Evolutionary conservation across 495 filamentous ascomycete species (phyloP).

Genomic region (Gamarada debralockiae): DNA sequence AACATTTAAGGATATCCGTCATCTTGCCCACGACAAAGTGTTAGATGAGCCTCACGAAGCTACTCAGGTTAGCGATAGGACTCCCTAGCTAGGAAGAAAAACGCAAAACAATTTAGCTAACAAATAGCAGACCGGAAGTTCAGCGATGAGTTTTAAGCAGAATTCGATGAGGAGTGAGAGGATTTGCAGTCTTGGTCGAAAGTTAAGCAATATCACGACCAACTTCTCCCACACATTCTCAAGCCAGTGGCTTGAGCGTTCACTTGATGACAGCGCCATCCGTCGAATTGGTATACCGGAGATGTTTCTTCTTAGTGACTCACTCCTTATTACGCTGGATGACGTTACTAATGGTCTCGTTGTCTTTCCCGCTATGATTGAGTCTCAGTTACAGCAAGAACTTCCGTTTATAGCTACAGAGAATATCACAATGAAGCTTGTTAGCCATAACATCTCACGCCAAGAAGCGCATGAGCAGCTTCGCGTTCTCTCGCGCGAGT

Average conservation of each 20-base stretch:
- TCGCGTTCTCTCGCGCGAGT: constrained; percentile 81
- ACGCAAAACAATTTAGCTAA: constrained; percentile 38
- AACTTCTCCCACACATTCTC: constrained; percentile 59
- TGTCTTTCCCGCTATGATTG: constrained; percentile 79
- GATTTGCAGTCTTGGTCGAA: constrained; percentile 70
- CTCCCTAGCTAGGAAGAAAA: neutral
- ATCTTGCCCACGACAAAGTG: too few relatives aligned
- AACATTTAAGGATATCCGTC: too few relatives aligned
- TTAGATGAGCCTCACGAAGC: too few relatives aligned
- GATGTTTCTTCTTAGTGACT: constrained; percentile 77
- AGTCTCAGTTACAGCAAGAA: constrained; percentile 64
- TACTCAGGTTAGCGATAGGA: too few relatives aligned
- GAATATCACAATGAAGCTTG: constrained; percentile 51
- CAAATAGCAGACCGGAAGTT: constrained; percentile 71
- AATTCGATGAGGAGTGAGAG: constrained; percentile 91
- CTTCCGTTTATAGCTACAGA: constrained; percentile 89
- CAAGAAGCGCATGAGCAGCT: constrained; percentile 95
- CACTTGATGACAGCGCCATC: constrained; percentile 30
- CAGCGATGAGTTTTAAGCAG: constrained; percentile 77
- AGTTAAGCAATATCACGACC: constrained; percentile 61
- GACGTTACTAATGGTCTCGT: constrained; percentile 71
- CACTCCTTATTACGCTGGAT: constrained; percentile 73
- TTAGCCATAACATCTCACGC: constrained; percentile 40
- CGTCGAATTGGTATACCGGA: constrained; percentile 61
- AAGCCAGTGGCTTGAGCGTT: too few relatives aligned